A percentile compares a stretch with the other conserved stretches of the same genome.
Evolutionary conservation across 139 green algal species (phyloP).

Genomic region (Volvox reticuliferus): DNA sequence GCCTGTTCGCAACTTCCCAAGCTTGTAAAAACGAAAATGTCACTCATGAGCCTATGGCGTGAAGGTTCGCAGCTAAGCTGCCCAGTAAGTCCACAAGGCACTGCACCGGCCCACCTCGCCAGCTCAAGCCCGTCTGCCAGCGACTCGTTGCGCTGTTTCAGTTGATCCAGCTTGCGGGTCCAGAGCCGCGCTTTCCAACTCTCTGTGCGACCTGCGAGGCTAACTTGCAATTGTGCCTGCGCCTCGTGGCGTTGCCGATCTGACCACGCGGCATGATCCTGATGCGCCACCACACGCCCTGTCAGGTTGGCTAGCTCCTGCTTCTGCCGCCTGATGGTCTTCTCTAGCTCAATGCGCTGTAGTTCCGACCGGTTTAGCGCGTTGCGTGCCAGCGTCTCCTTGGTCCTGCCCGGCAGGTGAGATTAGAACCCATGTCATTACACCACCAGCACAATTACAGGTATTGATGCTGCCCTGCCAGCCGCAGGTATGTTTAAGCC

Average conservation of each 20-base stretch:
- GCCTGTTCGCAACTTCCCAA: no score
- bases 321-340: conserved; percentile 53
- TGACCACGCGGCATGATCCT: conserved; percentile 71
- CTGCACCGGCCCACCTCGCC: conserved; percentile 29
- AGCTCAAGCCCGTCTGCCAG: conserved; percentile 62
- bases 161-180: conserved; percentile 66
- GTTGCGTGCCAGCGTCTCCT: conserved; percentile 66
- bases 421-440: no score
- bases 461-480: no score
- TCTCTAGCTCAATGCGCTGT: conserved; percentile 68
- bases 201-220: conserved; percentile 56
- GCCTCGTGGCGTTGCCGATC: conserved; percentile 68
- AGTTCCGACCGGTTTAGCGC: conserved; percentile 68
- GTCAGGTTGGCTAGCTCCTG: conserved; percentile 51
- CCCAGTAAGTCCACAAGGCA: no score
- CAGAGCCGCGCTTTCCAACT: conserved; percentile 69
- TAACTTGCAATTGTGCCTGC: conserved; percentile 55
- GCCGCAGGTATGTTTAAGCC: no score
- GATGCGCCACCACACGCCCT: conserved; percentile 40
- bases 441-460: no score
- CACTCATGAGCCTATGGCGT: no score
- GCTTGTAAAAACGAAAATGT: no score
- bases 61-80: no score
- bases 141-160: conserved; percentile 64
- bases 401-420: conserved; percentile 43